Evolutionary conservation across 768 basidiomycete genomes (phyloP).

Genomic region (Panellus pusillus): DNA sequence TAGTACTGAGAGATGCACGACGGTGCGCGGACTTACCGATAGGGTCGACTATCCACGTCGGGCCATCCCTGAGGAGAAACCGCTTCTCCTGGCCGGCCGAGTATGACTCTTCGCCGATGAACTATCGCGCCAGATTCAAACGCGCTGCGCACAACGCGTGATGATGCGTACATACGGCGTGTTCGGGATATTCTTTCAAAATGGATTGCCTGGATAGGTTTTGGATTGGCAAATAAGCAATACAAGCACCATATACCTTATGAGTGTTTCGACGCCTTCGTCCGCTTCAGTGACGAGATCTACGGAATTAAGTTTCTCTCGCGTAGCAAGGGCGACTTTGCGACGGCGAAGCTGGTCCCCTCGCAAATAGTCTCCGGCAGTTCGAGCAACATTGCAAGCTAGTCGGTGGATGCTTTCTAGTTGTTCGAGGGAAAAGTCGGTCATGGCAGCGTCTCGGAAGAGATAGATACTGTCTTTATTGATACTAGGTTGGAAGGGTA

Average conservation of each 20-base stretch:
- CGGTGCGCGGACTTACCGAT: constrained; percentile 20
- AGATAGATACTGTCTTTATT: no score
- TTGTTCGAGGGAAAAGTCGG: constrained; percentile 17
- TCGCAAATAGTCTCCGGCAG: constrained; percentile 22
- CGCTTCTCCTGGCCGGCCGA: constrained; percentile 26
- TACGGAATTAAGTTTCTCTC: constrained; percentile 27
- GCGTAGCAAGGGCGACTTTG: constrained; percentile 13
- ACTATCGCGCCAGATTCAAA: constrained; percentile 15
- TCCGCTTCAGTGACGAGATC: constrained; percentile 28
- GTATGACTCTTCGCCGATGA: constrained; percentile 29
- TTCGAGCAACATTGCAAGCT: constrained; percentile 23
- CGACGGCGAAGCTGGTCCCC: constrained; percentile 25
- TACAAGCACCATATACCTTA: constrained; percentile 6
- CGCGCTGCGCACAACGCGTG: neutral
- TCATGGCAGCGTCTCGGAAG: constrained; percentile 5
- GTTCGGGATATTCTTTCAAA: constrained; percentile 18
- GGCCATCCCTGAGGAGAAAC: constrained; percentile 24
- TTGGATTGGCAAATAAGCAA: neutral
- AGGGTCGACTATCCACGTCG: constrained; percentile 29
- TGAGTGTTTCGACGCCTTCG: constrained; percentile 26
- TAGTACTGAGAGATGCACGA: constrained; percentile 1
- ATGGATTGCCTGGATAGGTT: constrained; percentile 13
- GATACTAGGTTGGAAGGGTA: no score
- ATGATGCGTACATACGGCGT: constrained; percentile 13
- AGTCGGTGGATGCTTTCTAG: constrained; percentile 19